Percentiles rank a stretch among this genome's conserved stretches.
These are phyloP conservation scores for Ochromonas danica DNA, from an alignment of 108 stramenopile genomes.

Conservation along the genomic window DNA sequence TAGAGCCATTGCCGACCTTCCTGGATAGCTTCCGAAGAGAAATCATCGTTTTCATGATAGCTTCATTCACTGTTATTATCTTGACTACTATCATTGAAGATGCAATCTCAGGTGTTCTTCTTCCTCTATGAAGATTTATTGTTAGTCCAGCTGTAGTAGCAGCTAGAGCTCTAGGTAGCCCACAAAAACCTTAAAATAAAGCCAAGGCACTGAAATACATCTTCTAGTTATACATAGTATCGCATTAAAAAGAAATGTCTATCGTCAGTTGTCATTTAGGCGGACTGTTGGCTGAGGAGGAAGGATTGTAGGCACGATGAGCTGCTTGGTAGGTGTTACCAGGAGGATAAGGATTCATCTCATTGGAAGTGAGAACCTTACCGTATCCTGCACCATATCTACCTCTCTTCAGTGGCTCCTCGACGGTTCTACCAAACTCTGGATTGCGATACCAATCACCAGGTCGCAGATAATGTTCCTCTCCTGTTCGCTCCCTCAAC, in stretches of 20 bases:
- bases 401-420: conserved; percentile 6
- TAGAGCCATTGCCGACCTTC: neutral
- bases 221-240: no score
- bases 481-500: neutral
- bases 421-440: conserved; percentile 12
- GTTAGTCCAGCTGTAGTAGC: no score
- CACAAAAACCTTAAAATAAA: no score
- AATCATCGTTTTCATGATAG: conserved; percentile 23
- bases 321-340: conserved; percentile 3
- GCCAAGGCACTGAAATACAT: no score
- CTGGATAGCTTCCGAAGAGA: neutral
- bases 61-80: conserved; percentile 5
- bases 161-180: no score
- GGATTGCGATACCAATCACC: conserved; percentile 33
- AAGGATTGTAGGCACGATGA: neutral
- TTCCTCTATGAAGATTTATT: no score
- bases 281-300: no score
- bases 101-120: neutral
- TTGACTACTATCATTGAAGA: conserved; percentile 21
- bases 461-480: neutral
- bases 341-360: conserved; percentile 21
- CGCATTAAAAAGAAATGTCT: no score
- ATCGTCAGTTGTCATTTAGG: no score
- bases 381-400: conserved; percentile 5
- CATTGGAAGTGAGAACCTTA: neutral